Evolutionary conservation across 495 filamentous ascomycete species (phyloP), one percentile per base, ranked within the genome.

Genomic region (Terfezia boudieri): DNA sequence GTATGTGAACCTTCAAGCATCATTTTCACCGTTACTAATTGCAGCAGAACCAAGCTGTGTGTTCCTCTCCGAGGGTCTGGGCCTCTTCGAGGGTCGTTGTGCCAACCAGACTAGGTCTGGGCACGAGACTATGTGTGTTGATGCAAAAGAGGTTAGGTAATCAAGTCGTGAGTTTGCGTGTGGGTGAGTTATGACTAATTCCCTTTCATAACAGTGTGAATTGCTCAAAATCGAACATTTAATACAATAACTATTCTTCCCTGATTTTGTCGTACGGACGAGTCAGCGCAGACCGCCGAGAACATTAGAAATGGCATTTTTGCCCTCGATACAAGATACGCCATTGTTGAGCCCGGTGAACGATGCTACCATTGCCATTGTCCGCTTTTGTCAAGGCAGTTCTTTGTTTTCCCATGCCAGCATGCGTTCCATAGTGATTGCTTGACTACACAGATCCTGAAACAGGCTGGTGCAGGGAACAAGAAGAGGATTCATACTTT

Each of bases 191-290:
- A 14, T 22, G 50, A 16, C 23, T n/a, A 23, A n/a, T 22, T 6
- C 37, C 22, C 10, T 37, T 8, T 3, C 6, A 26, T 35, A 62
- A 59, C 82, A 84, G 12, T 95, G 89, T 67, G 85, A 93, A 56
- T 71, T 96, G 2, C 76, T 98, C 16, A 80, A 81, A 57, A 98
- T 98, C 60, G 90, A 98, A 64, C 92, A 98, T 61, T 70, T 98
- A 20, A 94, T 98, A 43, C n/a, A n/a, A n/a, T n/a, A n/a, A n/a
- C 90, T 92, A 0, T 94, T 95, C 70, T 98, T 98, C 71, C 92
- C 90, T 0, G 90, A 98, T 64, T 98, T 98, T 59, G 86, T 95
- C n/a, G 82, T 94, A 50, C 96, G 92, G 92, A 98, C 66, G 88
- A 90, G 58, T 82, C 78, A 8, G 80, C 84, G 9, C 76, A 78